Evolutionary conservation across 2,329 filamentous ascomycete species (phyloP).

Genomic region (Pseudogymnoascus sp.): DNA sequence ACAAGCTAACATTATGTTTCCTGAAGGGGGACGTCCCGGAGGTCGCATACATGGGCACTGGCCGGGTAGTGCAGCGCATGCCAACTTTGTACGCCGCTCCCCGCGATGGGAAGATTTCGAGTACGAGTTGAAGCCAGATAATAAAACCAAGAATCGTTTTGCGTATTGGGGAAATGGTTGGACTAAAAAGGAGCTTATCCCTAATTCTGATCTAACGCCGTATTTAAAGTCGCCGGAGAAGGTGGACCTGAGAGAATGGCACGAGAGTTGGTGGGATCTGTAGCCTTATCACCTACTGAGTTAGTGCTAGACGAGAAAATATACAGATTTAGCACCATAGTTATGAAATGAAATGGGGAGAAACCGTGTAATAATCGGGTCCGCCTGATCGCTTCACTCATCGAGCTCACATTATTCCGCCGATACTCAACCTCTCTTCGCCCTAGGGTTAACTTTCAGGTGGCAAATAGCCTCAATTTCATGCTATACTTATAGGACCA

Average conservation of each 20-base stretch:
- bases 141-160: conserved; percentile 35
- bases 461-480: too few species aligned
- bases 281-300: neutral
- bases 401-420: too few species aligned
- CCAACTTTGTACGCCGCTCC: conserved; percentile 48
- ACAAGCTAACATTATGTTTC: neutral
- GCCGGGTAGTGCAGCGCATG: conserved; percentile 58
- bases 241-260: conserved; percentile 52
- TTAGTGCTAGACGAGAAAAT: neutral
- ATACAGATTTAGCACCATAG: neutral
- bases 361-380: neutral
- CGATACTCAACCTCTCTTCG: too few species aligned
- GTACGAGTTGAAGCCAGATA: conserved; percentile 38
- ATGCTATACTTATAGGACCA: too few species aligned
- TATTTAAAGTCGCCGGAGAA: conserved; percentile 51
- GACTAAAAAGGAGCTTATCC: conserved; percentile 49
- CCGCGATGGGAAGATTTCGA: conserved; percentile 54
- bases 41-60: conserved; percentile 63
- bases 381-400: neutral
- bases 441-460: too few species aligned
- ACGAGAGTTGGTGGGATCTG: conserved; percentile 59
- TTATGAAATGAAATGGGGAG: neutral
- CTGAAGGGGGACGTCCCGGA: conserved; percentile 33
- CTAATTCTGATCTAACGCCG: conserved; percentile 50
- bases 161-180: conserved; percentile 61